Conservation (phyloP, 768 basidiomycete genomes). For the Pulveroboletus sp. region DNA sequence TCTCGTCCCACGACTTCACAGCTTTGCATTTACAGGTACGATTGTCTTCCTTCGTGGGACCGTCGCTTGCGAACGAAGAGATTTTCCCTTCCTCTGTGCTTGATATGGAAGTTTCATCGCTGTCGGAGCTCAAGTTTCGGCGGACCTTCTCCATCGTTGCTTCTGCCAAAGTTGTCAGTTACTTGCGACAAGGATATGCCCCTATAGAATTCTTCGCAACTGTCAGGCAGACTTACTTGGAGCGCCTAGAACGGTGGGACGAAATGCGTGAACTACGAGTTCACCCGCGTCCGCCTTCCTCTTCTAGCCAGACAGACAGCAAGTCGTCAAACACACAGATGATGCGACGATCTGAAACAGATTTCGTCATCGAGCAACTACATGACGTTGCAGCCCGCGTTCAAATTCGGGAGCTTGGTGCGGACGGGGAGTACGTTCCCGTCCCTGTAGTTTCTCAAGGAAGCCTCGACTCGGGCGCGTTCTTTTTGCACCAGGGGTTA, state of each 20-base stretch:
- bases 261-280: conserved; percentile 78
- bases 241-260: conserved; percentile 90
- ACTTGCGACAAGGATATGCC: conserved; percentile 73
- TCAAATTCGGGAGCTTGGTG: conserved; percentile 81
- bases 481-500: conserved; percentile 88
- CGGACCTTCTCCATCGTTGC: conserved; percentile 76
- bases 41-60: conserved; percentile 80
- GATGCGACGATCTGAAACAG: conserved; percentile 91
- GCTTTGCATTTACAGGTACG: conserved; percentile 84
- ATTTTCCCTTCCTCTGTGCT: conserved; percentile 72
- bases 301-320: conserved; percentile 31
- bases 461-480: conserved; percentile 75
- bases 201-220: conserved; percentile 89
- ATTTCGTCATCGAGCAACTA: conserved; percentile 80
- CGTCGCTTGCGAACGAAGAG: conserved; percentile 66
- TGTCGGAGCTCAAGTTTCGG: conserved; percentile 80
- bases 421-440: conserved; percentile 78
- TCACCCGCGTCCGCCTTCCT: conserved; percentile 34
- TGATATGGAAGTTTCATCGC: conserved; percentile 64
- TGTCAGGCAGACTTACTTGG: conserved; percentile 75
- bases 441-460: conserved; percentile 78
- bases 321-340: conserved; percentile 45
- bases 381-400: conserved; percentile 91
- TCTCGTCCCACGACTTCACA: conserved; percentile 87
- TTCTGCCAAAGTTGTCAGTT: conserved; percentile 63